Evolutionary conservation across 2,329 filamentous ascomycete genomes (phyloP), one percentile per base, ranked within the genome.

Genomic region (Aureobasidium sp.): DNA sequence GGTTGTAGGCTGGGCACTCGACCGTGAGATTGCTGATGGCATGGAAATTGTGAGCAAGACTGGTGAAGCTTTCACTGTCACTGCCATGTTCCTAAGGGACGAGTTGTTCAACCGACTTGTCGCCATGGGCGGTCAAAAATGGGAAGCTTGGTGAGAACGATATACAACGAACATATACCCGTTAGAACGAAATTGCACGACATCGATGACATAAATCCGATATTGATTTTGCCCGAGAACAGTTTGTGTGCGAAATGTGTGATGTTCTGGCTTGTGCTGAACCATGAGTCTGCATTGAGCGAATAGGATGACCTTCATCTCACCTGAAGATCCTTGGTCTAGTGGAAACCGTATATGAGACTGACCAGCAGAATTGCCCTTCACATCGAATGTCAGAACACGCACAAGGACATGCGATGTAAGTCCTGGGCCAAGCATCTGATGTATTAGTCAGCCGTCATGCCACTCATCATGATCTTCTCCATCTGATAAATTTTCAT

Each of bases 91-190:
- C 34, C 75, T 88, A 68, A 75, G 90, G 42, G 89, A 94, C 67
- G 88, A 93, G 74, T 71, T 95, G 45, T 94, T 94, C 70, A 94
- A 94, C 75, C 83, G 90, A 16, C 71, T 93, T 61, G 76, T 91
- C 62, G 84, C 88, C 2, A 89, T 93, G 75, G 89, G 89, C 1
- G 81, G 81, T 14, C 89, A 94, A 79, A 91, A 91, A 79, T 94
- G 90, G 90, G 88, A 91, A 77, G 81, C 82, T 61, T 90, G 84
- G 85, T 93, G 68, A 57, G 48, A 25, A 48, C 6, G 30, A 49
- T 32, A 37, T 10, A 16, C 14, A 5, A 32, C 32, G 14, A 10
- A 30, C 14, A 32, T 48, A n/a, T 16, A 32, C 14, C 30, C 13
- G n/a, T 48, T 48, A 32, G 3, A 32, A 49, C 30, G 47, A 49